These are phyloP conservation scores for Pyrenophora teres DNA, from an alignment of 2,329 filamentous ascomycete species.

Conservation along the genomic window DNA sequence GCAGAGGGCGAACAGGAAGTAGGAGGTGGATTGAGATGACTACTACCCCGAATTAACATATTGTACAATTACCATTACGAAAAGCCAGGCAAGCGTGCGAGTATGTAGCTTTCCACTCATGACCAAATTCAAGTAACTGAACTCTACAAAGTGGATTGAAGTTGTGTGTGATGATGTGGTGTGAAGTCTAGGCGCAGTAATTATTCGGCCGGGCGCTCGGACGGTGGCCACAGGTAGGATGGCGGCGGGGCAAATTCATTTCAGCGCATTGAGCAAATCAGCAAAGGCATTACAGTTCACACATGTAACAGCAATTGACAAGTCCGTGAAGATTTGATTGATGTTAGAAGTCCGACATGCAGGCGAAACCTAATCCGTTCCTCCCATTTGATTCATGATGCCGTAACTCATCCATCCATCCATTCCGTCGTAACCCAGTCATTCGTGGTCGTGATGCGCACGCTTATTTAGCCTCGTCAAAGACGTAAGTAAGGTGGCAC, in stretches of 20 bases:
- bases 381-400: constrained; percentile 31
- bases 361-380: constrained; percentile 28
- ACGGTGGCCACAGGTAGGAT: too few species aligned
- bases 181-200: too few species aligned
- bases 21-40: background rate
- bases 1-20: constrained; percentile 37
- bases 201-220: too few species aligned
- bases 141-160: too few species aligned
- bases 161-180: too few species aligned
- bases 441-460: constrained; percentile 17
- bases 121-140: constrained; percentile 23
- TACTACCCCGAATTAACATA: constrained; percentile 8
- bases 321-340: constrained; percentile 32
- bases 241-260: too few species aligned
- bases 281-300: background rate
- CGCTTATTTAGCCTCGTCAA: constrained; percentile 66
- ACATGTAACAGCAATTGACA: background rate
- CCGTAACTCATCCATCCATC: constrained; percentile 23
- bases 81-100: constrained; percentile 26
- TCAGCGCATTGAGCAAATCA: too few species aligned
- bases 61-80: constrained; percentile 33
- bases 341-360: constrained; percentile 34
- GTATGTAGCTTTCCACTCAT: constrained; percentile 42
- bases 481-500: constrained; percentile 73
- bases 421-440: constrained; percentile 7